Conservation (phyloP, 2,329 filamentous ascomycete genomes). For the Diaporthe citriasiana region DNA sequence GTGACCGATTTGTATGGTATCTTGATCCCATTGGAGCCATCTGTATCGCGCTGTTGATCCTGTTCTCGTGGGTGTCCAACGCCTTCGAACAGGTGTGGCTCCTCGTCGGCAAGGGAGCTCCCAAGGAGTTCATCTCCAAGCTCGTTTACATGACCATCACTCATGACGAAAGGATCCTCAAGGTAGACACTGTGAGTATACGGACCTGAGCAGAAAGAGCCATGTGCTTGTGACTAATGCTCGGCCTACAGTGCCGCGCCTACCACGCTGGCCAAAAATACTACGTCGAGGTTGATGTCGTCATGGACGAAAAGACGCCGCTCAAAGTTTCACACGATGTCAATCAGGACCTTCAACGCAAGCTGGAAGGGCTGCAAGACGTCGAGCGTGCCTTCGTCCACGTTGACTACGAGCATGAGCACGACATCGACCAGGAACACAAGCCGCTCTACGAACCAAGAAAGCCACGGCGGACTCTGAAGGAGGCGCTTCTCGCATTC, state of each 20-base stretch:
- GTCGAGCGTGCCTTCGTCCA: constrained; percentile 63
- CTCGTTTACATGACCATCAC: constrained; percentile 69
- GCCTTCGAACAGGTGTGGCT: constrained; percentile 74
- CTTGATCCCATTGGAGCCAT: constrained; percentile 74
- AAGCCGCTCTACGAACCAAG: constrained; percentile 58
- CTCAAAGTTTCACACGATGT: constrained; percentile 72
- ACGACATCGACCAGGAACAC: constrained; percentile 58
- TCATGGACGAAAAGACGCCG: constrained; percentile 69
- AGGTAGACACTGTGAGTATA: constrained; percentile 65
- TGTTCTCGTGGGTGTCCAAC: constrained; percentile 72
- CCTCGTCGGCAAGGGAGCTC: constrained; percentile 73
- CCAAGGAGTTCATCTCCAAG: constrained; percentile 68
- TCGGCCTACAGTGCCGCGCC: constrained; percentile 60
- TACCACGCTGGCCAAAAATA: constrained; percentile 74
- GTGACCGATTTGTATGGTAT: constrained; percentile 68
- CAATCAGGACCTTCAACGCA: constrained; percentile 71
- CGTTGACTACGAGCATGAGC: constrained; percentile 60
- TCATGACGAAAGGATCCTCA: constrained; percentile 66
- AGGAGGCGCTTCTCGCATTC: constrained; percentile 53
- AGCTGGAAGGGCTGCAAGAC: constrained; percentile 65
- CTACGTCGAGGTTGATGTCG: constrained; percentile 74
- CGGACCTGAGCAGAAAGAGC: background rate
- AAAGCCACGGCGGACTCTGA: constrained; percentile 51
- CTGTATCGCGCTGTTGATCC: constrained; percentile 71
- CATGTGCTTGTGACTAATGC: constrained; percentile 31